Evolutionary conservation across 768 basidiomycete genomes (phyloP).

Genomic region (Leccinum arenicola): DNA sequence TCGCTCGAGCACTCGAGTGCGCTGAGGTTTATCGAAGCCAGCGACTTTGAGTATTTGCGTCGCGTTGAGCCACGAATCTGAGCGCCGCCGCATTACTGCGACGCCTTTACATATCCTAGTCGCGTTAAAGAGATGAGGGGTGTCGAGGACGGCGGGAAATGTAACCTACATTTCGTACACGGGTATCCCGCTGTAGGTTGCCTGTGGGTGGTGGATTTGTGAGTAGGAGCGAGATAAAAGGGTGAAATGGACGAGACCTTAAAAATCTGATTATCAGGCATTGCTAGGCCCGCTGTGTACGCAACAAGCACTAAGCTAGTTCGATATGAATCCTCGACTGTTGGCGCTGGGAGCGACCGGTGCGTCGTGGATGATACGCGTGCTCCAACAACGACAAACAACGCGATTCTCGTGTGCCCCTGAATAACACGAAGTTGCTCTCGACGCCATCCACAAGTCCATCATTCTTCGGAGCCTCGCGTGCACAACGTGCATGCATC

Average conservation of each 20-base stretch:
- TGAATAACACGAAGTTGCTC: constrained; percentile 3
- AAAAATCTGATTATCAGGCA: constrained; percentile 88
- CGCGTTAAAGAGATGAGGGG: constrained; percentile 38
- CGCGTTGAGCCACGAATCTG: constrained; percentile 98
- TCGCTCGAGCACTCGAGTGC: constrained; percentile 94
- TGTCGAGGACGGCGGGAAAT: constrained; percentile 35
- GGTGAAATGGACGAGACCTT: constrained; percentile 49
- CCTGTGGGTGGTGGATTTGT: constrained; percentile 42
- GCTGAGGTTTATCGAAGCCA: constrained; percentile 97
- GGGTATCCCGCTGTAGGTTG: constrained; percentile 90
- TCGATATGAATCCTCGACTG: neutral
- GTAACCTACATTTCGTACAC: constrained; percentile 83
- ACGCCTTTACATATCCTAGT: constrained; percentile 91
- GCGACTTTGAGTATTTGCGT: constrained; percentile 99
- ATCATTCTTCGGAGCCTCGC: constrained; percentile 4
- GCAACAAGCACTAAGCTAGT: constrained; percentile 7
- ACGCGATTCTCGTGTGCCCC: constrained; percentile 28
- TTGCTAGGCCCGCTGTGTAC: constrained; percentile 29
- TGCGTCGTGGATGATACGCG: constrained; percentile 28
- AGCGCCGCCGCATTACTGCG: constrained; percentile 95
- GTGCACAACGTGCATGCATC: neutral
- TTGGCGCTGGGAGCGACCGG: constrained; percentile 21
- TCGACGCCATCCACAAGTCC: neutral
- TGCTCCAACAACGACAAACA: constrained; percentile 41
- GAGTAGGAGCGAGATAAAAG: neutral